Conservation (phyloP, 768 basidiomycete species). For the Lentinula raphanica region DNA sequence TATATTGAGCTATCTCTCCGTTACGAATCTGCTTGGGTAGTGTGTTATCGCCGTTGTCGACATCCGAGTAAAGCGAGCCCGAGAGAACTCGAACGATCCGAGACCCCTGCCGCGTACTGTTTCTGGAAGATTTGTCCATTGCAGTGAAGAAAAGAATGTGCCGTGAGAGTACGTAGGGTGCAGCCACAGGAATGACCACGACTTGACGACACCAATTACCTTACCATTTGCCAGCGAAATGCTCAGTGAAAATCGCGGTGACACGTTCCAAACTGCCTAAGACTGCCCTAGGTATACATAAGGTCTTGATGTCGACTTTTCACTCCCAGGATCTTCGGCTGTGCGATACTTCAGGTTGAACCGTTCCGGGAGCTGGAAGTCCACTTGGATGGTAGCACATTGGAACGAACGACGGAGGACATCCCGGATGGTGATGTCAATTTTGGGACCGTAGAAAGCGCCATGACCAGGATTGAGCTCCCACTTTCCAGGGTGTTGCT, state of each 20-base stretch:
- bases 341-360: constrained; percentile 93
- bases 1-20: constrained; percentile 95
- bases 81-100: constrained; percentile 54
- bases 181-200: constrained; percentile 89
- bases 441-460: constrained; percentile 99
- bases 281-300: constrained; percentile 98
- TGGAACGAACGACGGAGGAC: constrained; percentile 92
- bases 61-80: constrained; percentile 89
- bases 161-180: constrained; percentile 59
- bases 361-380: constrained; percentile 96
- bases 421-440: constrained; percentile 94
- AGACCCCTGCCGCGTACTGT: constrained; percentile 84
- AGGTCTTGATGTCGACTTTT: constrained; percentile 62
- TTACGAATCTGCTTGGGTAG: constrained; percentile 96
- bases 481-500: constrained; percentile 86
- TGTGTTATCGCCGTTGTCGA: constrained; percentile 88
- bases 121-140: constrained; percentile 44
- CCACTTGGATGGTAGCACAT: constrained; percentile 97
- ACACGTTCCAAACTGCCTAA: constrained; percentile 92
- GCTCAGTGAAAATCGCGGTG: constrained; percentile 95
- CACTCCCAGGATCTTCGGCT: constrained; percentile 61
- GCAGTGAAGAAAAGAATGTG: constrained; percentile 3
- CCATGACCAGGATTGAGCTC: constrained; percentile 92
- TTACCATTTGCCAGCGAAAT: constrained; percentile 96
- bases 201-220: constrained; percentile 63